Evolutionary conservation across 2,329 filamentous ascomycete species (phyloP).

Genomic region (Capronia coronata): DNA sequence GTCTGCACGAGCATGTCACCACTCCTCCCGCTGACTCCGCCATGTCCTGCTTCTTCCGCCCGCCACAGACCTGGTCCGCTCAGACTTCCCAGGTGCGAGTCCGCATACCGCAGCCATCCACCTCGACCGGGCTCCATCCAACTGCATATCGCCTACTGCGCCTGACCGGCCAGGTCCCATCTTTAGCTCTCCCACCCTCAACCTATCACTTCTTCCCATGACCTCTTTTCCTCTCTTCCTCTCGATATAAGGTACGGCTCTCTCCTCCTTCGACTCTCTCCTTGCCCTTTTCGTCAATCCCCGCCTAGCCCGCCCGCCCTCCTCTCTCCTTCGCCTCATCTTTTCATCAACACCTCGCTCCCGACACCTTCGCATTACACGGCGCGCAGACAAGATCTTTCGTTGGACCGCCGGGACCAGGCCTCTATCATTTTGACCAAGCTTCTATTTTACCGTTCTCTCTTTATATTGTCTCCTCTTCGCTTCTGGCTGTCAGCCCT

Average conservation of each 20-base stretch:
- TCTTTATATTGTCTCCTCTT: slow-evolving; percentile 41
- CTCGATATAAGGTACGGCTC: slow-evolving; percentile 29
- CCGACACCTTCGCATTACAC: slow-evolving; percentile 47
- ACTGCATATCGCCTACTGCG: slow-evolving; percentile 22
- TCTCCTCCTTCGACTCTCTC: slow-evolving; percentile 50
- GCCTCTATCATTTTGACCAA: slow-evolving; percentile 8
- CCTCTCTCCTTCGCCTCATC: slow-evolving; percentile 9
- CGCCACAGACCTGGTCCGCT: slow-evolving; percentile 1
- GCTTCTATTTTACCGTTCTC: slow-evolving; percentile 6
- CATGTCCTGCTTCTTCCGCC: not conserved
- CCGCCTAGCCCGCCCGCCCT: slow-evolving; percentile 19
- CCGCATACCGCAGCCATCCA: slow-evolving; percentile 8
- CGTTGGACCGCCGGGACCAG: slow-evolving; percentile 46
- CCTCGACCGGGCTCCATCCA: slow-evolving; percentile 16
- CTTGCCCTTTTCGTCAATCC: slow-evolving; percentile 29
- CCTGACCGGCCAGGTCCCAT: slow-evolving; percentile 23
- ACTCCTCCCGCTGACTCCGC: slow-evolving; percentile 1
- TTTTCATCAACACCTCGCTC: slow-evolving; percentile 17
- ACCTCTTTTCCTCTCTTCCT: slow-evolving; percentile 13
- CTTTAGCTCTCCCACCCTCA: slow-evolving; percentile 22
- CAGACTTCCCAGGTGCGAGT: not conserved
- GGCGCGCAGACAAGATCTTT: slow-evolving; percentile 57
- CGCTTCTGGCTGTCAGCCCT: slow-evolving; percentile 38
- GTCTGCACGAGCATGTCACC: slow-evolving; percentile 8
- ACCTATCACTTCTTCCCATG: slow-evolving; percentile 25